phyloP scores from a whole-genome alignment of 495 filamentous ascomycete species.

The Pyrenopolyporus hunteri region DNA sequence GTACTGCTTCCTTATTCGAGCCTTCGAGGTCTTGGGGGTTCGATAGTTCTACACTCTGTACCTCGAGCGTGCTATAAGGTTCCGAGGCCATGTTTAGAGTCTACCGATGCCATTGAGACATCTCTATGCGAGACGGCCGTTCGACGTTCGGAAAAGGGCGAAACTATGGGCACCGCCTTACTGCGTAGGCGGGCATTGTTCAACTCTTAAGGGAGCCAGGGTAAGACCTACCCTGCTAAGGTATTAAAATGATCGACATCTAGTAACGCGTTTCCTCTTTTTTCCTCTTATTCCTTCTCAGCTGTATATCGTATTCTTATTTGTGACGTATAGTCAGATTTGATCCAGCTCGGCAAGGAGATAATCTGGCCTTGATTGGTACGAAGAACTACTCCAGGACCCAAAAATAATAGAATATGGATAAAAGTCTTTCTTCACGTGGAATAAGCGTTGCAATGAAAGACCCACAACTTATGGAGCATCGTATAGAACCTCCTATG shows the following conservation, averaged over 20 bases:
- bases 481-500: background rate
- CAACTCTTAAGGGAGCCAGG: background rate
- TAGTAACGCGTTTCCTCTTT: background rate
- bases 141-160: conserved; percentile 9
- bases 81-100: conserved; percentile 16
- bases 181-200: background rate
- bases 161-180: background rate
- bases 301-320: conserved; percentile 1
- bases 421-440: background rate
- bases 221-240: too few relatives aligned
- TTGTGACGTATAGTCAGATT: conserved; percentile 27
- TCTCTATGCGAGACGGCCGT: conserved; percentile 13
- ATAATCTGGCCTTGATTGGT: conserved; percentile 5
- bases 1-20: conserved; percentile 28
- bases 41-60: conserved; percentile 12
- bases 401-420: background rate
- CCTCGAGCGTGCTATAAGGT: conserved; percentile 36
- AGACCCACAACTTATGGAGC: background rate
- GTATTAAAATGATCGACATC: background rate
- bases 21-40: background rate
- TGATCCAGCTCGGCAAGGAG: conserved; percentile 21
- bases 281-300: background rate
- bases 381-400: background rate
- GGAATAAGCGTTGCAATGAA: background rate
- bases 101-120: conserved; percentile 35